A percentile compares a stretch with the other conserved stretches of the same genome.
These are phyloP conservation scores for Filobasidium uniguttulatum DNA, from an alignment of 1,284 basidiomycete species.

Conservation along the genomic window DNA sequence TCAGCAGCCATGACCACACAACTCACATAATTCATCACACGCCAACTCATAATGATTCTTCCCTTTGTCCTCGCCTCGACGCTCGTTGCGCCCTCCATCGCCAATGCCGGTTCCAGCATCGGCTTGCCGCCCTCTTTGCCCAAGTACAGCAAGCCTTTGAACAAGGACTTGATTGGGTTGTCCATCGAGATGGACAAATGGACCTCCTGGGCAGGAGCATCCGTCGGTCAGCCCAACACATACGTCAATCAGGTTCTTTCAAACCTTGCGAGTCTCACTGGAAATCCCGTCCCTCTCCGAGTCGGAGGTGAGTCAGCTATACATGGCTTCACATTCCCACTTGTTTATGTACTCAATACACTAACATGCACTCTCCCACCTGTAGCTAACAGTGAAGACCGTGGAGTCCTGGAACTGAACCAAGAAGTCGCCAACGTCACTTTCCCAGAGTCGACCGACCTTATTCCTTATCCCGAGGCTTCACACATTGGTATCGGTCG, in stretches of 20 bases:
- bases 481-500: constrained; percentile 46
- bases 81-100: constrained; percentile 5
- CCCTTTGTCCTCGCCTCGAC: constrained; percentile 4
- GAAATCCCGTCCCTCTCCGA: constrained; percentile 14
- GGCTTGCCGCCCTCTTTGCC: constrained; percentile 4
- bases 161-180: constrained; percentile 16
- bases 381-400: constrained; percentile 13
- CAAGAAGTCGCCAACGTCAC: constrained; percentile 18
- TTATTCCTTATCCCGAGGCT: constrained; percentile 52
- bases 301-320: constrained; percentile 15
- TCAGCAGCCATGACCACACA: too few relatives aligned
- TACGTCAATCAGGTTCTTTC: constrained; percentile 16
- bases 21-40: background rate
- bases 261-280: constrained; percentile 16
- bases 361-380: too few relatives aligned
- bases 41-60: background rate
- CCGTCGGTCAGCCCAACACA: constrained; percentile 17
- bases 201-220: constrained; percentile 18
- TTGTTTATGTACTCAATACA: background rate
- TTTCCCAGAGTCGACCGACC: constrained; percentile 43
- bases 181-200: constrained; percentile 20
- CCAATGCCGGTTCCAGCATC: constrained; percentile 5
- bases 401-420: constrained; percentile 3
- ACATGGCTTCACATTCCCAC: background rate
- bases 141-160: constrained; percentile 8